Percentiles rank a stretch among this genome's conserved stretches.
These are phyloP conservation scores for Cenchrus fungigraminus DNA, from an alignment of 176 grass and related monocot species.

Conservation along the genomic window DNA sequence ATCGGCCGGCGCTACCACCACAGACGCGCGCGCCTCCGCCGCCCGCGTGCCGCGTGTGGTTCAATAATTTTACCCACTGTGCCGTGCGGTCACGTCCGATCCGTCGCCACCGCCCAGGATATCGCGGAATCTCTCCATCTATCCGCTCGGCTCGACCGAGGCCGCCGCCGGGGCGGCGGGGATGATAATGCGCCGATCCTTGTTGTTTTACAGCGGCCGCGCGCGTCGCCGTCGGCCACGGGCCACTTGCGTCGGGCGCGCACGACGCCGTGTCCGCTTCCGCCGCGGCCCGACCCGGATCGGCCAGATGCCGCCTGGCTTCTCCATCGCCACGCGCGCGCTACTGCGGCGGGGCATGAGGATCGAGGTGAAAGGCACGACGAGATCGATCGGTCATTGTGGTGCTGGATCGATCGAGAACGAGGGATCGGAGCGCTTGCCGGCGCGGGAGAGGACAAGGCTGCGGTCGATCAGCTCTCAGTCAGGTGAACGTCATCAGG, in stretches of 20 bases:
- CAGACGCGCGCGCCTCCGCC: not conserved
- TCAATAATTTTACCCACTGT: not conserved
- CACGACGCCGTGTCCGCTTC: slow-evolving; percentile 2
- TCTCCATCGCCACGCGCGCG: too few species aligned
- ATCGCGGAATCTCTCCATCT: not conserved
- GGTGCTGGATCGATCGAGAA: not conserved
- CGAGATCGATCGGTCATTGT: not conserved
- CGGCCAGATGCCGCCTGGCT: not conserved
- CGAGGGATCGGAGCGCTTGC: slow-evolving; percentile 9
- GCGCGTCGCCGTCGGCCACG: slow-evolving; percentile 23
- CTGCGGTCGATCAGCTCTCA: too few species aligned
- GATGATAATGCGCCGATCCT: too few species aligned
- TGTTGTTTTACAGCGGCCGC: slow-evolving; percentile 13
- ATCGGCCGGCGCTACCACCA: not conserved
- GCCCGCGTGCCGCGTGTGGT: too few species aligned
- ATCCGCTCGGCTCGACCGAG: not conserved
- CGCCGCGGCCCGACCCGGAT: not conserved
- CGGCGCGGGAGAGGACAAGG: not conserved
- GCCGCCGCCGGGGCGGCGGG: too few species aligned
- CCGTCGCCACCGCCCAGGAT: not conserved
- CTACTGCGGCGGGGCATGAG: not conserved
- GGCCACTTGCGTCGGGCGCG: not conserved
- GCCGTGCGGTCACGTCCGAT: slow-evolving; percentile 3
- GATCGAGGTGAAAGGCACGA: not conserved
- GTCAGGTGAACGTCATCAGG: not conserved